A percentile compares a stretch with the other conserved stretches of the same genome.
Conservation (phyloP, 2,329 filamentous ascomycete species). For the Aspergillus sp. region DNA sequence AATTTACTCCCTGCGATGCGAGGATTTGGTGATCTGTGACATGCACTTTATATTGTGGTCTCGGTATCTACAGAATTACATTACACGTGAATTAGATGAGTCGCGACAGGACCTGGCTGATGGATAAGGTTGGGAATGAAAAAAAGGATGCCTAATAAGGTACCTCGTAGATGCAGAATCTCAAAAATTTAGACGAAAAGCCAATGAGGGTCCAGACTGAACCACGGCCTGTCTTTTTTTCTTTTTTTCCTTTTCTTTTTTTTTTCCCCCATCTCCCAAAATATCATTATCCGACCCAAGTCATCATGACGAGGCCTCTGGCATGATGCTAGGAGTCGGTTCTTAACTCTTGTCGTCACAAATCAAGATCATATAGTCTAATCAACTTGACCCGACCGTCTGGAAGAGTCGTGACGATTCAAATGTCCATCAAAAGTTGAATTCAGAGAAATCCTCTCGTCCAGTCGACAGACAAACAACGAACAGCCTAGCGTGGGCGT, state of each 20-base stretch:
- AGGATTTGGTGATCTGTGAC: no score
- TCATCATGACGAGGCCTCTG: conserved; percentile 13
- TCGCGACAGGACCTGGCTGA: no score
- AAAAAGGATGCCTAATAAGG: neutral
- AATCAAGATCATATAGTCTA: neutral
- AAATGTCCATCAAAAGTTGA: neutral
- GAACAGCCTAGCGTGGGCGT: neutral
- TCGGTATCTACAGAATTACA: no score
- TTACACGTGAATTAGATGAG: no score
- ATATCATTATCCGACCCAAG: conserved; percentile 3
- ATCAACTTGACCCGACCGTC: neutral
- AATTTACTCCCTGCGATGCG: neutral
- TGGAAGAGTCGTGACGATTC: no score
- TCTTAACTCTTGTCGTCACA: neutral
- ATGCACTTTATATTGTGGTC: no score
- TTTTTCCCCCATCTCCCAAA: no score
- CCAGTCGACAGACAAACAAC: neutral
- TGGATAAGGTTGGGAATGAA: neutral
- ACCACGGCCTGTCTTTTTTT: neutral
- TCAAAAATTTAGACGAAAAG: conserved; percentile 1
- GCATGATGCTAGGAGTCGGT: neutral
- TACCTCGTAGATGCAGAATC: neutral
- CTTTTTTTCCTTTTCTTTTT: neutral
- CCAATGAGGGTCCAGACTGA: conserved; percentile 8
- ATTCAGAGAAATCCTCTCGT: neutral